These are phyloP conservation scores for Chiua virens DNA, from an alignment of 768 basidiomycete species.

Conservation along the genomic window DNA sequence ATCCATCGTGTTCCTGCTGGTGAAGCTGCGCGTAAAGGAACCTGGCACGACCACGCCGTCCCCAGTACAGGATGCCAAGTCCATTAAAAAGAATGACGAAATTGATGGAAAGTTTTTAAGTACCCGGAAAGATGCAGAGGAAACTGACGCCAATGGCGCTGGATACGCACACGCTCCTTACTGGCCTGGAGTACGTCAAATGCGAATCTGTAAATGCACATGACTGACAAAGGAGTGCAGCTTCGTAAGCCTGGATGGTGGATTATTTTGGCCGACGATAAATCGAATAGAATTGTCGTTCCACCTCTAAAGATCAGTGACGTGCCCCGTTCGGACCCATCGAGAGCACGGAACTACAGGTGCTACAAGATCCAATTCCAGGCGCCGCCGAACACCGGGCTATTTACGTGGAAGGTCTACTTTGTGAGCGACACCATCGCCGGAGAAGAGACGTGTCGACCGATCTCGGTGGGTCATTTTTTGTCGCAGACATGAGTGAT, in stretches of 20 bases:
- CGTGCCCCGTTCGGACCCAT: constrained; percentile 61
- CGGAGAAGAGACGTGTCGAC: constrained; percentile 70
- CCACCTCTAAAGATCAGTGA: constrained; percentile 82
- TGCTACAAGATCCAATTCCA: constrained; percentile 94
- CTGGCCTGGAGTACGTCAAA: constrained; percentile 77
- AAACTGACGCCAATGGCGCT: constrained; percentile 44
- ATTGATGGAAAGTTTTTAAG: constrained; percentile 71
- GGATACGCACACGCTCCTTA: constrained; percentile 86
- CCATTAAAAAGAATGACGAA: constrained; percentile 51
- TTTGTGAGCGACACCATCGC: constrained; percentile 87
- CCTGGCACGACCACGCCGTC: constrained; percentile 39
- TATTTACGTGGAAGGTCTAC: constrained; percentile 88
- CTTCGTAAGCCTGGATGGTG: constrained; percentile 91
- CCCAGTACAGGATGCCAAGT: constrained; percentile 41
- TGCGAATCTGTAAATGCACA: background rate
- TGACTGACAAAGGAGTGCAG: constrained; percentile 36
- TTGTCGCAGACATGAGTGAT: background rate
- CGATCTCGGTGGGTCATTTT: constrained; percentile 62
- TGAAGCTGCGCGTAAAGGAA: constrained; percentile 76
- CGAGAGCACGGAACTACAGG: constrained; percentile 60
- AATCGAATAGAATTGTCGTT: constrained; percentile 80
- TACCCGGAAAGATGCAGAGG: constrained; percentile 62
- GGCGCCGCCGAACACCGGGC: constrained; percentile 79
- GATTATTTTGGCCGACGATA: constrained; percentile 86
- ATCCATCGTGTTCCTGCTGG: constrained; percentile 81